Percentiles rank a stretch among this genome's conserved stretches.
These are phyloP conservation scores for Schizochytrium sp. DNA, from an alignment of 108 stramenopile genomes.

Conservation along the genomic window DNA sequence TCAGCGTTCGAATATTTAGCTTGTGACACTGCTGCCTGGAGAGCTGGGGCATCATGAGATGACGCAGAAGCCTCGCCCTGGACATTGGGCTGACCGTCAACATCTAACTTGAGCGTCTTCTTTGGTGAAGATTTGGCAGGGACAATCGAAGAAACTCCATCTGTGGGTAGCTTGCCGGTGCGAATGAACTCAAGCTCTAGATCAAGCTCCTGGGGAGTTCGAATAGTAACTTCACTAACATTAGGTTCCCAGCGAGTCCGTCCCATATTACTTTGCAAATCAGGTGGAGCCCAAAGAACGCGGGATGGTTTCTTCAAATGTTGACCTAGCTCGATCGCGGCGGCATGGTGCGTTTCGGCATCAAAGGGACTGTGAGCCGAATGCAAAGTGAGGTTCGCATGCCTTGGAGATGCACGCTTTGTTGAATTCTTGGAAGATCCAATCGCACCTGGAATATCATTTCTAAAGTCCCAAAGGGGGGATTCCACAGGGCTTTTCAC, in stretches of 20 bases:
- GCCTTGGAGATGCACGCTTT: not conserved
- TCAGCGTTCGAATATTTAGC: not conserved
- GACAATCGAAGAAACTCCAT: not conserved
- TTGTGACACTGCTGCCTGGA: not conserved
- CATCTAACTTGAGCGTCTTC: not conserved
- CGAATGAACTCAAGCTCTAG: slow-evolving; percentile 1
- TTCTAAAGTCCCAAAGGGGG: slow-evolving; percentile 4
- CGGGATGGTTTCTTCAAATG: not conserved
- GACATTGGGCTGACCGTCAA: too few species aligned
- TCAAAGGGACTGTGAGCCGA: not conserved
- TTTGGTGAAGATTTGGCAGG: not conserved
- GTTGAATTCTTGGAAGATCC: not conserved
- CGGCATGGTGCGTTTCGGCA: slow-evolving; percentile 15
- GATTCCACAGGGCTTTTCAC: slow-evolving; percentile 30
- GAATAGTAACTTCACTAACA: slow-evolving; percentile 16
- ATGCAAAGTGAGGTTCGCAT: not conserved
- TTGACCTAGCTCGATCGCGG: not conserved
- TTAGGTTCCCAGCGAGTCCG: slow-evolving; percentile 14
- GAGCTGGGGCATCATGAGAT: not conserved
- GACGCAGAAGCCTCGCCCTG: not conserved
- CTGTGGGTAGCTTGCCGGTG: not conserved
- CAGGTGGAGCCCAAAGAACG: slow-evolving; percentile 10
- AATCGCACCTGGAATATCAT: not conserved
- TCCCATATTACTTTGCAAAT: slow-evolving; percentile 37
- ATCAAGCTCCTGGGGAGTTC: slow-evolving; percentile 9